These are phyloP conservation scores for Penicillium malachiteum DNA, from an alignment of 495 filamentous ascomycete genomes.

Conservation along the genomic window DNA sequence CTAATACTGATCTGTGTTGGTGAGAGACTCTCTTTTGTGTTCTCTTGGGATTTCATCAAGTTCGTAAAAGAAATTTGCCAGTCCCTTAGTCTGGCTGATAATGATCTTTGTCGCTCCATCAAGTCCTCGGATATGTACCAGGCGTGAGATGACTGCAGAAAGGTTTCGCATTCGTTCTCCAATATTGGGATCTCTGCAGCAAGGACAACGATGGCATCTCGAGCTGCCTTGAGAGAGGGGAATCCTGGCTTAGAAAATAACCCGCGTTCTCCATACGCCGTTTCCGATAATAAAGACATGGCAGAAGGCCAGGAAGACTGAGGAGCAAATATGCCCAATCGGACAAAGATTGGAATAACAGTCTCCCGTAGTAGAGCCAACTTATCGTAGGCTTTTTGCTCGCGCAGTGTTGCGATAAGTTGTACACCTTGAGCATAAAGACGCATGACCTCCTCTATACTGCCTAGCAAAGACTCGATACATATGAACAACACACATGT, in stretches of 20 bases:
- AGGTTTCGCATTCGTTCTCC: constrained; percentile 10
- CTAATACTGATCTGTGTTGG: constrained; percentile 13
- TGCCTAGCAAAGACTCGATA: constrained; percentile 53
- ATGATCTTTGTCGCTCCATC: constrained; percentile 2
- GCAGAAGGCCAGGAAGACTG: neutral
- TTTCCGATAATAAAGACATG: neutral
- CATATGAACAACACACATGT: constrained; percentile 59
- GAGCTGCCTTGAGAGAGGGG: constrained; percentile 29
- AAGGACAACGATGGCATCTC: constrained; percentile 31
- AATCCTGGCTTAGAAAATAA: constrained; percentile 9
- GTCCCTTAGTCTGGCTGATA: constrained; percentile 12
- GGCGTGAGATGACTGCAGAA: constrained; percentile 1
- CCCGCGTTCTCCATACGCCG: neutral
- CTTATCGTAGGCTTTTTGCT: constrained; percentile 20
- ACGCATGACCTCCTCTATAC: constrained; percentile 26
- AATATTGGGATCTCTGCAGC: constrained; percentile 20
- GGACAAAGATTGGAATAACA: constrained; percentile 40
- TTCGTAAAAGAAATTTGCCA: constrained; percentile 28
- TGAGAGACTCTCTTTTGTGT: constrained; percentile 7
- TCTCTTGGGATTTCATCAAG: constrained; percentile 13
- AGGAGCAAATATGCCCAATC: constrained; percentile 20
- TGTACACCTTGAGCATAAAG: constrained; percentile 39
- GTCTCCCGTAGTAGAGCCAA: constrained; percentile 28
- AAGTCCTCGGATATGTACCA: constrained; percentile 11
- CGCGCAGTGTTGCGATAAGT: constrained; percentile 30